These are phyloP conservation scores for Juncus effusus DNA, from an alignment of 176 grass and related monocot species.

Conservation along the genomic window DNA sequence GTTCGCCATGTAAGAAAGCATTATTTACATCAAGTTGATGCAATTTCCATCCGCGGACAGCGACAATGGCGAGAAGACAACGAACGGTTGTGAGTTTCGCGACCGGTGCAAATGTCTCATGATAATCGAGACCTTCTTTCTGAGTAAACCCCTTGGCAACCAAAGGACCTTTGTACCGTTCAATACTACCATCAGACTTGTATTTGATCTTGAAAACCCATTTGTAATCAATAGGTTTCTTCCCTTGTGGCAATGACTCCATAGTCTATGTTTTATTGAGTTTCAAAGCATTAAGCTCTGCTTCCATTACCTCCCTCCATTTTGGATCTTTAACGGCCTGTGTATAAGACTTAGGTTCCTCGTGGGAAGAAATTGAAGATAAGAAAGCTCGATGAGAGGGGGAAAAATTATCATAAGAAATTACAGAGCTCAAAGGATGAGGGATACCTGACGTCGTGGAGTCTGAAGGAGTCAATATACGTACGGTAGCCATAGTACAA, in stretches of 20 bases:
- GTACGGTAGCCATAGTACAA: no score
- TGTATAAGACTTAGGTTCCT: no score
- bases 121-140: no score
- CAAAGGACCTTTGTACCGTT: not conserved
- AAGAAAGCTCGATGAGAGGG: not conserved
- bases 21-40: conserved; percentile 1
- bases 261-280: not conserved
- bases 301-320: not conserved
- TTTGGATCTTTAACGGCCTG: no score
- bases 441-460: not conserved
- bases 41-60: no score
- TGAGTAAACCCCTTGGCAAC: not conserved
- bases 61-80: not conserved
- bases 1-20: not conserved
- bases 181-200: not conserved
- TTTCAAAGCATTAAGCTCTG: not conserved
- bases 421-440: not conserved
- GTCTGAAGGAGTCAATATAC: not conserved
- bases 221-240: not conserved
- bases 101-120: no score
- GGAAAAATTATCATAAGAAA: not conserved
- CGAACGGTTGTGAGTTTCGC: not conserved
- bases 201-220: no score
- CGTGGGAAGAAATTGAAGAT: no score
- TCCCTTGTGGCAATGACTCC: not conserved